Evolutionary conservation across 371 early-diverging fungal genomes (phyloP), one percentile per base, ranked within the genome.

Genomic region (Mucor racemosus): DNA sequence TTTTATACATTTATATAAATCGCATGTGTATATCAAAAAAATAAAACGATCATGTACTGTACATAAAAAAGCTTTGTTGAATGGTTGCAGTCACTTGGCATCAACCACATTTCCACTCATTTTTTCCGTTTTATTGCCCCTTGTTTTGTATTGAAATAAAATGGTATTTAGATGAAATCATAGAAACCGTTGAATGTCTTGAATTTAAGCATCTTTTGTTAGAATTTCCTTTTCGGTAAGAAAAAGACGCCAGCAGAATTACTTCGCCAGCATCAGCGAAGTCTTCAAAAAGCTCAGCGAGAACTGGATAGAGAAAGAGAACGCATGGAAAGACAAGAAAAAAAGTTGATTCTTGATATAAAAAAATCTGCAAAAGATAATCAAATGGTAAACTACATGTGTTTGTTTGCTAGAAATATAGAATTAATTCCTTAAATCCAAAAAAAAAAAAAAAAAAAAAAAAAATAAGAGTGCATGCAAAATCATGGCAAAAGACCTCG

Each of bases 401-500:
- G 9, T 26, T 21, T n/a, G 10, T 10, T 7, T 50, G 26, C 21
- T 19, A 50, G 50, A 21, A 50, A 50, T 21, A 11, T 4, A 21
- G 9, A 19, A 13, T 26, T 50, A 19, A 50, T 26, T 21, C 3
- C 9, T 55, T 21, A 33, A 14, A 34, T 44, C n/a, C 26, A 26
- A 26, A 26, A 26, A 26, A 26, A 26, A 26, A n/a, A n/a, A n/a
- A n/a, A n/a, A n/a, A n/a, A n/a, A n/a, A n/a, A n/a, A n/a, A n/a
- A n/a, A n/a, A 44, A 6, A n/a, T 15, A 31, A 64, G 55, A 64
- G 81, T 63, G 94, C 96, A 3, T 93, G 93, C 79, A 96, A 95
- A 76, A 87, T 97, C 48, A 96, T 96, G 97, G 99, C 99, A 36
- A 97, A 95, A 79, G 98, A 98, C 75, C 78, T 98, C 42, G 98